These are phyloP conservation scores for Apiospora sp. DNA, from an alignment of 2,329 filamentous ascomycete genomes.

Conservation along the genomic window DNA sequence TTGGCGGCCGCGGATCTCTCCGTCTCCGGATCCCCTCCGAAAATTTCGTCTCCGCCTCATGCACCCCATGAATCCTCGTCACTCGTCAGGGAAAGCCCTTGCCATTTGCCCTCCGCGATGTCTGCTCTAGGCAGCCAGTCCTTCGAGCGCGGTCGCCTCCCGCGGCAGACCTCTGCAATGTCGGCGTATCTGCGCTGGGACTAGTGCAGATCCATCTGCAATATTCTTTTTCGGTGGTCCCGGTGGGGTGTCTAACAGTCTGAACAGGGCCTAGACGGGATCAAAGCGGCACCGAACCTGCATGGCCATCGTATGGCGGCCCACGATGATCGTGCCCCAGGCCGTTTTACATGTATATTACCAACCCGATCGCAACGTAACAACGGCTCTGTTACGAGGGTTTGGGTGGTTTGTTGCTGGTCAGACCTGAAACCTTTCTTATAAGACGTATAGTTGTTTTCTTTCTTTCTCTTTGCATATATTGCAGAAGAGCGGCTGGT, in stretches of 20 bases:
- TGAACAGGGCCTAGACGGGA: neutral
- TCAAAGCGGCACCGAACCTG: slow-evolving; percentile 6
- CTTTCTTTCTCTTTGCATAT: neutral
- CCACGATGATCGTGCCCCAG: neutral
- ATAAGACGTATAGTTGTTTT: too few relatives aligned
- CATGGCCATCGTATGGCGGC: neutral
- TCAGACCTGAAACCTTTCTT: neutral
- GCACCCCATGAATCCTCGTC: neutral
- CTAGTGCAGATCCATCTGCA: slow-evolving; percentile 10
- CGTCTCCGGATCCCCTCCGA: neutral
- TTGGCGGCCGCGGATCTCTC: neutral
- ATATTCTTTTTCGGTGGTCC: slow-evolving; percentile 9
- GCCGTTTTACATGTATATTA: neutral
- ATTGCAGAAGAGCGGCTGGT: neutral
- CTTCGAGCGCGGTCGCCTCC: neutral
- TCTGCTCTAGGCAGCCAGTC: neutral
- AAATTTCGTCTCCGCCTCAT: neutral
- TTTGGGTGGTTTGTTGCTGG: neutral
- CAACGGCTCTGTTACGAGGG: neutral
- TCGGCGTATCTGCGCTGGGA: neutral
- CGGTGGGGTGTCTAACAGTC: neutral
- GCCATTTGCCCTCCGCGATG: neutral
- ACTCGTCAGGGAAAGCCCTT: neutral
- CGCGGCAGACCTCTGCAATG: neutral
- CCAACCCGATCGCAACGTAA: neutral